Conservation (phyloP, 768 basidiomycete species). For the Hemileccinum impolitum region DNA sequence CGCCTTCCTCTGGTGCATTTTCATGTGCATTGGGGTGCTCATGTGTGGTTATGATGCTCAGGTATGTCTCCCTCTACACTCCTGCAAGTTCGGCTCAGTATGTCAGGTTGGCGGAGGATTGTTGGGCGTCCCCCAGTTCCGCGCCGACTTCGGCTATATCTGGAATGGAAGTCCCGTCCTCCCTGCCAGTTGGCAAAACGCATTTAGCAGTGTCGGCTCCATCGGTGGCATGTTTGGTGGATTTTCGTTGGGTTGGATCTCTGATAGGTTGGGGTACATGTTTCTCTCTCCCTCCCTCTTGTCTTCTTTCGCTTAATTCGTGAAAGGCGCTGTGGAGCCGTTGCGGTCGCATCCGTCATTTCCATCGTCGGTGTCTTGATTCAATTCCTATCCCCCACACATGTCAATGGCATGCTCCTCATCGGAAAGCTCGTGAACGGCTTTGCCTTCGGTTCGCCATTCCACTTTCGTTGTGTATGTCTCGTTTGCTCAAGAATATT, state of each 20-base stretch:
- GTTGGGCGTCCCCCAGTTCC: constrained; percentile 22
- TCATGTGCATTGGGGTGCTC: constrained; percentile 21
- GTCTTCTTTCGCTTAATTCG: neutral
- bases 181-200: constrained; percentile 27
- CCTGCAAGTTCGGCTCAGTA: neutral
- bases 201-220: constrained; percentile 22
- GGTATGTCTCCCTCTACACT: constrained; percentile 4
- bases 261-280: constrained; percentile 19
- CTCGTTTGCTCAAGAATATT: neutral
- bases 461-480: neutral
- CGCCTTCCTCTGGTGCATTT: constrained; percentile 22
- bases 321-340: constrained; percentile 23
- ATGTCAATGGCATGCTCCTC: constrained; percentile 24
- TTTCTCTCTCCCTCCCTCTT: neutral
- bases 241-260: constrained; percentile 21
- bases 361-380: constrained; percentile 22
- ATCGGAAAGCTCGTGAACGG: constrained; percentile 26
- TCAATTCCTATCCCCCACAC: constrained; percentile 22
- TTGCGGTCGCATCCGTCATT: constrained; percentile 17
- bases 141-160: constrained; percentile 1
- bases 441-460: constrained; percentile 18
- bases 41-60: constrained; percentile 26
- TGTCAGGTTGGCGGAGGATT: constrained; percentile 20
- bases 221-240: constrained; percentile 27
- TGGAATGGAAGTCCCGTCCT: constrained; percentile 3